Evolutionary conservation across 257 asterid species (phyloP).

Genomic region (Solanum commersonii): DNA sequence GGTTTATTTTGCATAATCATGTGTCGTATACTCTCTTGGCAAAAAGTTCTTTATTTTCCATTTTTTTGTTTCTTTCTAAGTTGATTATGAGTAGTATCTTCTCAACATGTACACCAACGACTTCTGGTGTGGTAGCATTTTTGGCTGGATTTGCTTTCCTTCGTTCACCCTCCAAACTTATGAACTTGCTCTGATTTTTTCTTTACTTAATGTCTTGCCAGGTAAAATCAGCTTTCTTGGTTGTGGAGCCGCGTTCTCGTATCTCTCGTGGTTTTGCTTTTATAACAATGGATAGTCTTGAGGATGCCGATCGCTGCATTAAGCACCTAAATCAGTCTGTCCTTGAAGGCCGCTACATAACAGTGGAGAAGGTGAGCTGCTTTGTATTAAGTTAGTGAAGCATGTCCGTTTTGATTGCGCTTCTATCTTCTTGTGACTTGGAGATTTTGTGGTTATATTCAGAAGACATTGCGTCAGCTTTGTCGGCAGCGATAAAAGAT

Average conservation of each 20-base stretch:
- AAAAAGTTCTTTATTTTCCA: background rate
- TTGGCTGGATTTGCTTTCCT: background rate
- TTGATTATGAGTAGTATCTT: background rate
- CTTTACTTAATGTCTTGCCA: background rate
- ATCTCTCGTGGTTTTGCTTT: constrained; percentile 40
- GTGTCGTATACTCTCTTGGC: background rate
- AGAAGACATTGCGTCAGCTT: constrained; percentile 93
- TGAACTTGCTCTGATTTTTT: background rate
- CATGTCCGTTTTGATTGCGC: constrained; percentile 25
- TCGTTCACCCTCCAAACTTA: background rate
- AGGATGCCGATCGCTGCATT: constrained; percentile 32
- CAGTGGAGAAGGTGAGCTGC: constrained; percentile 90
- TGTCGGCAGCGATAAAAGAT: constrained; percentile 96
- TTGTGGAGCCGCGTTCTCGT: constrained; percentile 30
- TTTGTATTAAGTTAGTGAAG: constrained; percentile 17
- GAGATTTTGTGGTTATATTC: constrained; percentile 95
- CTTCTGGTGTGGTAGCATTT: background rate
- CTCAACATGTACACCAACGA: background rate
- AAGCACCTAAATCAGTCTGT: constrained; percentile 38
- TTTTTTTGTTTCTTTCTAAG: too few species aligned
- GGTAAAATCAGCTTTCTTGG: constrained; percentile 14
- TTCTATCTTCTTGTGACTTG: constrained; percentile 60
- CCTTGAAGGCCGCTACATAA: constrained; percentile 39
- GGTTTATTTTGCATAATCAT: background rate
- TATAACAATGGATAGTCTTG: constrained; percentile 31